Evolutionary conservation across 2,329 filamentous ascomycete species (phyloP).

Genomic region (Sporothrix sp.): DNA sequence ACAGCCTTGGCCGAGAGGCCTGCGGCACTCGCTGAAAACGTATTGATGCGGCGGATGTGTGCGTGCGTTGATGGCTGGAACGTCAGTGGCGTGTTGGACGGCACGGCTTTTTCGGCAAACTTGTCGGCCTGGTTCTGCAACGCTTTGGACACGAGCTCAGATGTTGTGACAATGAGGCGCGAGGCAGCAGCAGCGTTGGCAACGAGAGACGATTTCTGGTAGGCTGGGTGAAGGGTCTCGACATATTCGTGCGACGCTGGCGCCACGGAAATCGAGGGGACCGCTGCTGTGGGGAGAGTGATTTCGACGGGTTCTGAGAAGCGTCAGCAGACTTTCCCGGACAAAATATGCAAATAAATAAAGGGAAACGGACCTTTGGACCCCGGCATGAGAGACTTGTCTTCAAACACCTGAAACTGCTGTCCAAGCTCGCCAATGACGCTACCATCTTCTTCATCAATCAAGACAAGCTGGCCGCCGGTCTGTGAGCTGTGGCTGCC

Average conservation of each 20-base stretch:
- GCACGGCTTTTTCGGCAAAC: slow-evolving; percentile 73
- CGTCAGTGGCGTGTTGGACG: slow-evolving; percentile 69
- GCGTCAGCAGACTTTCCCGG: slow-evolving; percentile 1
- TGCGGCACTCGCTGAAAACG: slow-evolving; percentile 70
- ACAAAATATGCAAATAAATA: background rate
- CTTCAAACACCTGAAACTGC: slow-evolving; percentile 45
- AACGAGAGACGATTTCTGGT: slow-evolving; percentile 77
- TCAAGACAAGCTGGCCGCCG: slow-evolving; percentile 73
- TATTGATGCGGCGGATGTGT: slow-evolving; percentile 80
- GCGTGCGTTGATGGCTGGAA: slow-evolving; percentile 80
- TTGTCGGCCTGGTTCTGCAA: slow-evolving; percentile 67
- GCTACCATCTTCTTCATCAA: slow-evolving; percentile 93
- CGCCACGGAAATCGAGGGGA: slow-evolving; percentile 53
- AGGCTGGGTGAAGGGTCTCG: slow-evolving; percentile 78
- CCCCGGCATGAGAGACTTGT: slow-evolving; percentile 66
- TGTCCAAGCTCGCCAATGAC: slow-evolving; percentile 65
- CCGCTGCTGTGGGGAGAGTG: slow-evolving; percentile 58
- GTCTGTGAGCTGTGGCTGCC: slow-evolving; percentile 48
- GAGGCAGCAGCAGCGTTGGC: slow-evolving; percentile 81
- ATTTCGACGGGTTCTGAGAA: slow-evolving; percentile 66
- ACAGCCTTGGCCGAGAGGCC: slow-evolving; percentile 77
- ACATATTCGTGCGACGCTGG: slow-evolving; percentile 63
- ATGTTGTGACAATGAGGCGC: slow-evolving; percentile 82
- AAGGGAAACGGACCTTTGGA: slow-evolving; percentile 62
- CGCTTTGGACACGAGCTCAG: slow-evolving; percentile 66